A percentile compares a stretch with the other conserved stretches of the same genome.
Conservation (phyloP, 1,284 basidiomycete genomes). For the Cryptococcus hybrid region DNA sequence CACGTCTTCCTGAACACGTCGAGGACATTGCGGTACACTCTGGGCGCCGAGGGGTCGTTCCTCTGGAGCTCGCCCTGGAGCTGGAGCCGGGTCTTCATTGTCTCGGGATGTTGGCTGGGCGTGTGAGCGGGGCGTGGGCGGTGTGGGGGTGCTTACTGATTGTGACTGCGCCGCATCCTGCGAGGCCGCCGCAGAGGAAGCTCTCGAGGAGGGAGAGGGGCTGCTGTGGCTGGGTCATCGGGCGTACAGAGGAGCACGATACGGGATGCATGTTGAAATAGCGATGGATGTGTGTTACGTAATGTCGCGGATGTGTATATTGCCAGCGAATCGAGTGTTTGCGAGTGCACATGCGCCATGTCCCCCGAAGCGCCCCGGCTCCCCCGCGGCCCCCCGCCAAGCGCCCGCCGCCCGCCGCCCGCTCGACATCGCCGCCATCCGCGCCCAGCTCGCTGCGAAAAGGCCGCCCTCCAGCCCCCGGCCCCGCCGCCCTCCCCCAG, state of each 20-base stretch:
- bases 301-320: too few species aligned
- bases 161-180: conserved; percentile 81
- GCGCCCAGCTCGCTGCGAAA: conserved; percentile 72
- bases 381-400: too few species aligned
- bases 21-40: conserved; percentile 83
- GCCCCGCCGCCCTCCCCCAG: conserved; percentile 22
- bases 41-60: conserved; percentile 58
- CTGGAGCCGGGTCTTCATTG: conserved; percentile 90
- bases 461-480: conserved; percentile 65
- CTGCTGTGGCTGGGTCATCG: not conserved
- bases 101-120: conserved; percentile 63
- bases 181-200: conserved; percentile 81
- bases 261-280: too few species aligned
- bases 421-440: conserved; percentile 38
- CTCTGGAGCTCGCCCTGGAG: conserved; percentile 89
- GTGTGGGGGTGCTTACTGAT: conserved; percentile 40
- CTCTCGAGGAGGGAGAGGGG: conserved; percentile 58
- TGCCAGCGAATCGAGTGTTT: too few species aligned
- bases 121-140: too few species aligned
- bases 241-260: too few species aligned
- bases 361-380: too few species aligned
- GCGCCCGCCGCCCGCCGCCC: not conserved
- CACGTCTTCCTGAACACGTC: conserved; percentile 90
- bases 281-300: too few species aligned
- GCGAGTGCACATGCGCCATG: too few species aligned